Percentiles rank a stretch among this genome's conserved stretches.
Evolutionary conservation across 2,329 filamentous ascomycete species (phyloP).

Genomic region (Helminthosporium solani): DNA sequence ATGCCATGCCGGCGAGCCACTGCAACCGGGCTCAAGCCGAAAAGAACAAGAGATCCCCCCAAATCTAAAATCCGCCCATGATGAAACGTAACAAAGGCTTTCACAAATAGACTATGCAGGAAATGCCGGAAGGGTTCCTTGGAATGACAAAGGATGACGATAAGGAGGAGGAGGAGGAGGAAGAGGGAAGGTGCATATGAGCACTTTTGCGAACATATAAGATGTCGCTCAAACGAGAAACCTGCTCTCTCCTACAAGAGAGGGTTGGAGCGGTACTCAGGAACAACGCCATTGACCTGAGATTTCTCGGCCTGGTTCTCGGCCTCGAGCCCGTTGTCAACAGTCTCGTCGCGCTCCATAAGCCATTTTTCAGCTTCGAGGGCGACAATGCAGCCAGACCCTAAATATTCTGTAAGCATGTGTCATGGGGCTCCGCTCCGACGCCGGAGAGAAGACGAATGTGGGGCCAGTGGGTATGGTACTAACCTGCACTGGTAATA

Average conservation of each 20-base stretch:
- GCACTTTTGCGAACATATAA: too few species aligned
- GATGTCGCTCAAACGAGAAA: too few species aligned
- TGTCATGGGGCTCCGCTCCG: conserved; percentile 15
- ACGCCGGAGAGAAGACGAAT: not conserved
- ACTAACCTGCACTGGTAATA: conserved; percentile 91
- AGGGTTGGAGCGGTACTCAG: conserved; percentile 65
- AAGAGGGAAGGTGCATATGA: not conserved
- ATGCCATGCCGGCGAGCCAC: conserved; percentile 9
- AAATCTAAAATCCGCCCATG: not conserved
- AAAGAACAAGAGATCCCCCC: not conserved
- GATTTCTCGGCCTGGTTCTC: conserved; percentile 54
- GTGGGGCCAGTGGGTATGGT: not conserved
- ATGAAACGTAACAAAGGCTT: not conserved
- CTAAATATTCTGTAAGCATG: conserved; percentile 47
- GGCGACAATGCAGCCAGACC: conserved; percentile 91
- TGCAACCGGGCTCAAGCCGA: conserved; percentile 4
- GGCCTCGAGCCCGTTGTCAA: conserved; percentile 49
- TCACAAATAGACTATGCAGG: not conserved
- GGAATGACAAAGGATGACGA: not conserved
- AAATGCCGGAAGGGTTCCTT: conserved; percentile 3
- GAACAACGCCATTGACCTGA: conserved; percentile 55
- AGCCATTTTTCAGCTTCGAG: conserved; percentile 95
- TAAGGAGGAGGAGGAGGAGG: not conserved
- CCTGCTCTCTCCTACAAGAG: conserved; percentile 61
- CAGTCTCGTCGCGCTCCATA: conserved; percentile 67